A percentile compares a stretch with the other conserved stretches of the same genome.
Evolutionary conservation across 2,329 filamentous ascomycete species (phyloP).

Genomic region (Aureobasidium sp.): DNA sequence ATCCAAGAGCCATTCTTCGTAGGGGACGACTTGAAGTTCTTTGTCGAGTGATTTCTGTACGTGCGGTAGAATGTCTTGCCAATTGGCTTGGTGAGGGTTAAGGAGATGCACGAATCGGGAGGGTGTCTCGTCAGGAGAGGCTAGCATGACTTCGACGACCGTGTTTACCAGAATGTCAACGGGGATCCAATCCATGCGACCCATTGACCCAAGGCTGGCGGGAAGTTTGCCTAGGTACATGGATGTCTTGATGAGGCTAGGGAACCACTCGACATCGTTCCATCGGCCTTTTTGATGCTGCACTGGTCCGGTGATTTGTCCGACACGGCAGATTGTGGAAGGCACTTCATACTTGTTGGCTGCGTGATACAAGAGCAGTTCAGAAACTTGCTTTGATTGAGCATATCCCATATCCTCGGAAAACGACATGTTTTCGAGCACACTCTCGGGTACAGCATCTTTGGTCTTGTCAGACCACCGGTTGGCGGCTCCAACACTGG

Average conservation of each 20-base stretch:
- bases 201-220: neutral
- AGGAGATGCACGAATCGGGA: neutral
- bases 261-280: neutral
- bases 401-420: neutral
- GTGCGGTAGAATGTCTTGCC: neutral
- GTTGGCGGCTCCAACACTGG: neutral
- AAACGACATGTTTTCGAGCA: neutral
- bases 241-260: neutral
- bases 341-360: neutral
- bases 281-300: neutral
- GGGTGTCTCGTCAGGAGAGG: neutral
- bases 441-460: neutral
- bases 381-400: neutral
- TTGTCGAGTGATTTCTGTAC: neutral
- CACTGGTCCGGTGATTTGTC: neutral
- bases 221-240: neutral
- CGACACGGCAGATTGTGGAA: neutral
- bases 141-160: neutral
- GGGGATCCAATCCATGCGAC: neutral
- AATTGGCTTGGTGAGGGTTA: neutral
- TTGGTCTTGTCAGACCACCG: neutral
- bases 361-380: neutral
- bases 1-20: neutral
- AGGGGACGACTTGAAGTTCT: neutral
- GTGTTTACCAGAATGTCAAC: neutral